Conservation (phyloP, 2,329 filamentous ascomycete species). For the Cladosporium sp. region DNA sequence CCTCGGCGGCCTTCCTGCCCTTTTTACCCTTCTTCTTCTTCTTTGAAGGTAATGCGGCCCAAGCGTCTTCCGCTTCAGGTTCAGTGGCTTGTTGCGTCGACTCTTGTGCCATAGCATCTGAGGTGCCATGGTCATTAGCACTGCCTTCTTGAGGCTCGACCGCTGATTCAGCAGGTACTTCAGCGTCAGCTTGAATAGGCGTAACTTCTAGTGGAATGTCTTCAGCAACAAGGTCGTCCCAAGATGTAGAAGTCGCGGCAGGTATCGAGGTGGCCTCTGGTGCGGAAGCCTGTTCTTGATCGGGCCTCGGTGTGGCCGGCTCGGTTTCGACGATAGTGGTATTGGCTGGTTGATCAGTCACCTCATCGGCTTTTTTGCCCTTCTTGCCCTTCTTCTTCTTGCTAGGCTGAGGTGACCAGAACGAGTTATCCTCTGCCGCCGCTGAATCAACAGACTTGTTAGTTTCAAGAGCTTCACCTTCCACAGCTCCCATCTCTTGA, state of each 20-base stretch:
- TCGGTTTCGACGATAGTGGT: background rate
- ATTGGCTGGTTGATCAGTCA: background rate
- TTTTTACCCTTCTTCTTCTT: conserved; percentile 25
- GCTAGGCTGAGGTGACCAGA: conserved; percentile 8
- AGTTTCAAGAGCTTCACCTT: background rate
- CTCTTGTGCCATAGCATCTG: background rate
- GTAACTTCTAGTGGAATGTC: background rate
- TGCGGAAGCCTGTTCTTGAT: background rate
- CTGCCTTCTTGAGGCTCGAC: background rate
- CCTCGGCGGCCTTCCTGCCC: conserved; percentile 15
- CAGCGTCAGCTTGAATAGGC: background rate
- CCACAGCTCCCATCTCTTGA: background rate
- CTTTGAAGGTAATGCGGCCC: conserved; percentile 9
- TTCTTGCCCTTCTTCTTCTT: conserved; percentile 33
- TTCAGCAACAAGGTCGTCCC: conserved; percentile 3
- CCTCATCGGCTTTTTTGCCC: conserved; percentile 17
- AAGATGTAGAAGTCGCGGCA: background rate
- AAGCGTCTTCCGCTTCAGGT: conserved; percentile 17
- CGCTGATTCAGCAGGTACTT: background rate
- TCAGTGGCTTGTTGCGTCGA: background rate
- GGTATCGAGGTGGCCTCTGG: background rate
- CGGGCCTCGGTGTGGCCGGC: background rate
- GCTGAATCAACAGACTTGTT: conserved; percentile 13
- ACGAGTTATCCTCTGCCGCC: conserved; percentile 16
- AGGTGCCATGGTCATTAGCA: background rate